Evolutionary conservation across 2,329 filamentous ascomycete genomes (phyloP).

Genomic region (Plenodomus lindquistii): DNA sequence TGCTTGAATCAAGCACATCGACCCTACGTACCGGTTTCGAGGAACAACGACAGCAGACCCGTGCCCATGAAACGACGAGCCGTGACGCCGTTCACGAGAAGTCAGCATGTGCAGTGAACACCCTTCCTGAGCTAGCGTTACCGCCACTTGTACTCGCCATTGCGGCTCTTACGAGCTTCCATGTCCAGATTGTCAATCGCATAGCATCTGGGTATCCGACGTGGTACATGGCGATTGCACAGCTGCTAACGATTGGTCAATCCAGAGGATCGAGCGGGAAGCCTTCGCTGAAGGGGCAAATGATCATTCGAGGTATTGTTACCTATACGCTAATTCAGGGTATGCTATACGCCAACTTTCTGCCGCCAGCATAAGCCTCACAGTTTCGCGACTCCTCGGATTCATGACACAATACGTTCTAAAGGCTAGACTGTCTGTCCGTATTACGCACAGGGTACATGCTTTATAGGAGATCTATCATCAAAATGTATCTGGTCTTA

Average conservation of each 20-base stretch:
- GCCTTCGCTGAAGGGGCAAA: slow-evolving; percentile 9
- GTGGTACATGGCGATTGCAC: slow-evolving; percentile 83
- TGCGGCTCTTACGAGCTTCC: slow-evolving; percentile 77
- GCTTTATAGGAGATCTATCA: too few relatives aligned
- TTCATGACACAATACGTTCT: not conserved
- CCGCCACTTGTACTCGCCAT: slow-evolving; percentile 73
- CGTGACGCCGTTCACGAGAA: not conserved
- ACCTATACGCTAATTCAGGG: slow-evolving; percentile 84
- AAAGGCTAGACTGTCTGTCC: not conserved
- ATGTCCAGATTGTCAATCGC: slow-evolving; percentile 91
- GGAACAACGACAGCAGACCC: not conserved
- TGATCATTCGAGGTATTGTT: slow-evolving; percentile 59
- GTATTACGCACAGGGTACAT: not conserved
- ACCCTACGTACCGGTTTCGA: slow-evolving; percentile 48
- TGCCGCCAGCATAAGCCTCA: slow-evolving; percentile 76
- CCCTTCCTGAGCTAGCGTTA: slow-evolving; percentile 60
- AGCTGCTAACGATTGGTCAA: slow-evolving; percentile 19
- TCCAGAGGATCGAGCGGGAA: not conserved
- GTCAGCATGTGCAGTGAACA: slow-evolving; percentile 5
- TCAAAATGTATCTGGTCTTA: too few relatives aligned
- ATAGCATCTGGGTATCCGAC: slow-evolving; percentile 85
- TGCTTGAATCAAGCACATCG: slow-evolving; percentile 60
- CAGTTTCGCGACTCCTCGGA: too few relatives aligned
- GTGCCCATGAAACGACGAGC: not conserved
- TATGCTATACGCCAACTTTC: slow-evolving; percentile 82